These are phyloP conservation scores for Psophocarpus tetragonolobus DNA, from an alignment of 306 rosid genomes.

Conservation along the genomic window DNA sequence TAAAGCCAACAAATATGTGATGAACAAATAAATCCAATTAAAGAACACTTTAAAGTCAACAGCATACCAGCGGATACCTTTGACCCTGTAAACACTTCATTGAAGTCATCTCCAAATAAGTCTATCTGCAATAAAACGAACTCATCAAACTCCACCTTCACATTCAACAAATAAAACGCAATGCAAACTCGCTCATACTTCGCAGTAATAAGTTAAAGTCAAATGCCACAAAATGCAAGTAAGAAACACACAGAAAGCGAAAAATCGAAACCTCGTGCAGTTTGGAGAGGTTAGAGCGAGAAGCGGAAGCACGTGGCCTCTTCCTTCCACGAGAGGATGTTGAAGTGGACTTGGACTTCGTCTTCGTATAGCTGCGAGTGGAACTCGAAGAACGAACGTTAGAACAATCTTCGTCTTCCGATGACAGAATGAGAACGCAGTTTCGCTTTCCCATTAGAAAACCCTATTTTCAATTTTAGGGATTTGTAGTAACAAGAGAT, in stretches of 20 bases:
- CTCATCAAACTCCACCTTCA: conserved; percentile 7
- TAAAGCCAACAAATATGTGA: background rate
- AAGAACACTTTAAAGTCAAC: conserved; percentile 25
- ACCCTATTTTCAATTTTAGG: background rate
- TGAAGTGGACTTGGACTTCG: conserved; percentile 44
- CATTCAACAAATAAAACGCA: background rate
- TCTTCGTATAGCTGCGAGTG: conserved; percentile 32
- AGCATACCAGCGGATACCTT: conserved; percentile 87
- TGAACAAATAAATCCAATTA: background rate
- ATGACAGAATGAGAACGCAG: conserved; percentile 56
- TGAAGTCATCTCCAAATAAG: conserved; percentile 69
- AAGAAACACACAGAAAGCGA: background rate
- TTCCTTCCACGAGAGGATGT: conserved; percentile 53
- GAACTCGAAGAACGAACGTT: conserved; percentile 42
- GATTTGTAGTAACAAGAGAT: background rate
- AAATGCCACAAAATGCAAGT: background rate
- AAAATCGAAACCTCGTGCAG: conserved; percentile 52
- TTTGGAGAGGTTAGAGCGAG: conserved; percentile 45
- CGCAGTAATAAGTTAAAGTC: background rate
- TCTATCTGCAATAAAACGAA: conserved; percentile 55
- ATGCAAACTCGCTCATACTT: background rate
- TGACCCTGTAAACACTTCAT: conserved; percentile 64
- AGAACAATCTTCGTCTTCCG: conserved; percentile 60
- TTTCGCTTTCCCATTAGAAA: conserved; percentile 65
- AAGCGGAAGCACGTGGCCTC: conserved; percentile 60